These are phyloP conservation scores for Serendipita sp. DNA, from an alignment of 768 basidiomycete genomes.

Conservation along the genomic window DNA sequence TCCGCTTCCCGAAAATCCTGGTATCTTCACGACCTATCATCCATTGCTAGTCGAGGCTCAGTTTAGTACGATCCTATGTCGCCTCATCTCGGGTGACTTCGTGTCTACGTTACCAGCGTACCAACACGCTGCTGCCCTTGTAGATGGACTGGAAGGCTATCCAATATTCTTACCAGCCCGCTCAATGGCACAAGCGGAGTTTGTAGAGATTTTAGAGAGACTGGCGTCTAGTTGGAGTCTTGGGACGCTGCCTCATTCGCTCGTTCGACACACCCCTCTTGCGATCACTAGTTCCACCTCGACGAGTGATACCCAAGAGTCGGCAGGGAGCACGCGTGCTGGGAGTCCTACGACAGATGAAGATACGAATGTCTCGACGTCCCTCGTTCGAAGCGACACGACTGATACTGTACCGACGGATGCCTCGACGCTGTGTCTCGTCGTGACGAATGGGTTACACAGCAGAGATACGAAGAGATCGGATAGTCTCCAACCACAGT, in stretches of 20 bases:
- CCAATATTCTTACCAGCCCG: conserved; percentile 76
- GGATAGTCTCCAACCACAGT: not conserved
- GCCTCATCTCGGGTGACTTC: conserved; percentile 67
- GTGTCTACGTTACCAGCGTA: conserved; percentile 44
- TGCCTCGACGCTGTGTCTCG: not conserved
- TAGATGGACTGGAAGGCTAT: conserved; percentile 76
- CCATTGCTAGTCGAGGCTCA: conserved; percentile 78
- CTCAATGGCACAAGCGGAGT: conserved; percentile 82
- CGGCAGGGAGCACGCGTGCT: not conserved
- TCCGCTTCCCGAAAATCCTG: conserved; percentile 29
- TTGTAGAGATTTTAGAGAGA: conserved; percentile 69
- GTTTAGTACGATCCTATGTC: conserved; percentile 60
- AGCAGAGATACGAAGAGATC: not conserved
- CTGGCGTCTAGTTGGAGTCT: conserved; percentile 60
- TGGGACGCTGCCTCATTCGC: conserved; percentile 24
- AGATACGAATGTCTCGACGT: not conserved
- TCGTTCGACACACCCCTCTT: not conserved
- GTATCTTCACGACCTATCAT: conserved; percentile 78
- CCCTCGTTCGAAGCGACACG: too few relatives aligned
- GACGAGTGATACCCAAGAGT: not conserved
- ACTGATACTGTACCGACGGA: not conserved
- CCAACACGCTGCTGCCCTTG: conserved; percentile 43
- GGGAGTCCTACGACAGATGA: not conserved
- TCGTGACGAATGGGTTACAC: not conserved
- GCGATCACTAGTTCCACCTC: not conserved